A percentile compares a stretch with the other conserved stretches of the same genome.
These are phyloP conservation scores for Escallonia herrerae DNA, from an alignment of 129 eudicot genomes.

Conservation along the genomic window DNA sequence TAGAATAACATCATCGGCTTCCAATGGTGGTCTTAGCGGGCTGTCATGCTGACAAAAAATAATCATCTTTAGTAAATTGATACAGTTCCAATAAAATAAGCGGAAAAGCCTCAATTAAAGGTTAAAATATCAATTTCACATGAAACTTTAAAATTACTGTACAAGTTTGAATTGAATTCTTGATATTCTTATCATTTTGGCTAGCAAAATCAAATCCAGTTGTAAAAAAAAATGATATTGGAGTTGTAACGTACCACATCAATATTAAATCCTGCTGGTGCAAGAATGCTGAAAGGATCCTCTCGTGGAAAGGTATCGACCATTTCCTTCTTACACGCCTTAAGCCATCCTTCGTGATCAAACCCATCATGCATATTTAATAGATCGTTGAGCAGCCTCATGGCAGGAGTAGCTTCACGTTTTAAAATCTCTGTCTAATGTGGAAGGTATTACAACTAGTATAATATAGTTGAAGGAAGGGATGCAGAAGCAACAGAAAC, in stretches of 20 bases:
- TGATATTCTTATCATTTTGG: no score
- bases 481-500: background rate
- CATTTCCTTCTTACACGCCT: slow-evolving; percentile 86
- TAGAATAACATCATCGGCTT: slow-evolving; percentile 65
- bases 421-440: slow-evolving; percentile 79
- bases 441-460: background rate
- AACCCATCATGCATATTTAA: slow-evolving; percentile 83
- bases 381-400: slow-evolving; percentile 88
- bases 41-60: slow-evolving; percentile 63
- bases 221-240: no score
- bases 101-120: no score
- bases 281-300: slow-evolving; percentile 91
- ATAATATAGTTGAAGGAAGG: background rate
- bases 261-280: slow-evolving; percentile 88
- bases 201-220: no score
- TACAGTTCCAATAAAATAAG: no score
- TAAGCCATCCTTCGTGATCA: slow-evolving; percentile 88
- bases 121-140: no score
- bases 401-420: slow-evolving; percentile 88
- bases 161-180: no score
- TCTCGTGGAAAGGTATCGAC: slow-evolving; percentile 84
- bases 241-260: slow-evolving; percentile 53
- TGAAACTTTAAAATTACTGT: no score
- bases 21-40: slow-evolving; percentile 59
- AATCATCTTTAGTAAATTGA: no score